A percentile compares a stretch with the other conserved stretches of the same genome.
These are phyloP conservation scores for Euphrasia confusa DNA, from an alignment of 257 asterid species.

Conservation along the genomic window DNA sequence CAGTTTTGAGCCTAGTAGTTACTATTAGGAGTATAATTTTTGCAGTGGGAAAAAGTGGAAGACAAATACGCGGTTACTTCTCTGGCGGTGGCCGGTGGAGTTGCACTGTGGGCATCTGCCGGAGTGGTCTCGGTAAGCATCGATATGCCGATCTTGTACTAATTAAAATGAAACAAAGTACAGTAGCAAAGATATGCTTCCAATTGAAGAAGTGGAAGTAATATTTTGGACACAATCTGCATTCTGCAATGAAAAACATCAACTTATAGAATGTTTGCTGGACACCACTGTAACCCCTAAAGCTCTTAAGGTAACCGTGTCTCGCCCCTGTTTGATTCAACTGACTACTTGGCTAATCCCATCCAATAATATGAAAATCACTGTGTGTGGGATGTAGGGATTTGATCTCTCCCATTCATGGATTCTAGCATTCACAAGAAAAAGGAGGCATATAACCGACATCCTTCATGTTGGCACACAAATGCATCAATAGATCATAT, in stretches of 20 bases:
- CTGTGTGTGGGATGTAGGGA: too few relatives aligned
- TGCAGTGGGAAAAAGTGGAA: constrained; percentile 77
- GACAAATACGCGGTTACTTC: constrained; percentile 87
- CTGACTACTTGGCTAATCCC: background rate
- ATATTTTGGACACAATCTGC: too few relatives aligned
- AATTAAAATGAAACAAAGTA: too few relatives aligned
- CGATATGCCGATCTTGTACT: constrained; percentile 17
- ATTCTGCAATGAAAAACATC: too few relatives aligned
- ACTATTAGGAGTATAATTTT: too few relatives aligned
- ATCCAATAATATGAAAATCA: background rate
- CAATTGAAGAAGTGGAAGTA: too few relatives aligned
- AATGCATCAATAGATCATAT: constrained; percentile 42
- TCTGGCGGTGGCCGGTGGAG: constrained; percentile 57
- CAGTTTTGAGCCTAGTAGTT: too few relatives aligned
- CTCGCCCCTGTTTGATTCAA: too few relatives aligned
- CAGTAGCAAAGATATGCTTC: too few relatives aligned
- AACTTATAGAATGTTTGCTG: too few relatives aligned
- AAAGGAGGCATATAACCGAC: constrained; percentile 37
- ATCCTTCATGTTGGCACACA: constrained; percentile 61
- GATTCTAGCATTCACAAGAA: constrained; percentile 31
- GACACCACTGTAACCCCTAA: too few relatives aligned
- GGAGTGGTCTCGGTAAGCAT: constrained; percentile 54
- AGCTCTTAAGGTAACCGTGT: too few relatives aligned
- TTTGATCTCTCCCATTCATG: background rate
- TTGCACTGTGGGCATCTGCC: constrained; percentile 57